Evolutionary conservation across 2,329 filamentous ascomycete genomes (phyloP).

Genomic region (Calcarisporium arbuscula): DNA sequence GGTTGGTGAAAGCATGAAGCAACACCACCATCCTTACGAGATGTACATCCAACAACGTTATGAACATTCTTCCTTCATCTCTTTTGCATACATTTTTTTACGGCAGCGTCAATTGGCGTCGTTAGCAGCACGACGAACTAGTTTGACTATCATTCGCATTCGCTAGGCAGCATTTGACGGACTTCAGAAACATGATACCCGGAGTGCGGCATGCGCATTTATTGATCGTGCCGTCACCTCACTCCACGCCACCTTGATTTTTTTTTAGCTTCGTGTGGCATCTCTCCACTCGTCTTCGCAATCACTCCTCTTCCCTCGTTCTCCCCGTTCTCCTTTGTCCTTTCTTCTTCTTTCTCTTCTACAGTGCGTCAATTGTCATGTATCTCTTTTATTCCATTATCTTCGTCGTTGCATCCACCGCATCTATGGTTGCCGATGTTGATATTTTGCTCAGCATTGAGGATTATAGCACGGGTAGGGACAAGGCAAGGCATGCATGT

Average conservation of each 20-base stretch:
- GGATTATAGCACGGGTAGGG: conserved; percentile 12
- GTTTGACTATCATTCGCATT: too few relatives aligned
- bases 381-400: too few relatives aligned
- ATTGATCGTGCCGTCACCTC: conserved; percentile 27
- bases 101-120: conserved; percentile 21
- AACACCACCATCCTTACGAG: too few relatives aligned
- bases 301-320: conserved; percentile 10
- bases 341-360: conserved; percentile 2
- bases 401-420: too few relatives aligned
- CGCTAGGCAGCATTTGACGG: too few relatives aligned
- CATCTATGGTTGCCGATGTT: not conserved
- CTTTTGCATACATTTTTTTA: too few relatives aligned
- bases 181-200: conserved; percentile 31
- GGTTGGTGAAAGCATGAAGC: too few relatives aligned
- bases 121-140: too few relatives aligned
- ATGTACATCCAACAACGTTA: too few relatives aligned
- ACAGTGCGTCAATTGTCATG: not conserved
- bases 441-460: not conserved
- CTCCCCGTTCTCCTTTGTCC: conserved; percentile 1
- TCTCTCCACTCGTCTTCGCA: too few relatives aligned
- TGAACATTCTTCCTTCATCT: too few relatives aligned
- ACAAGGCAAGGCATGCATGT: conserved; percentile 19
- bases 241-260: conserved; percentile 29
- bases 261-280: conserved; percentile 10
- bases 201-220: conserved; percentile 29